These are phyloP conservation scores for Astragalus membranaceus DNA, from an alignment of 306 rosid genomes.

Conservation along the genomic window DNA sequence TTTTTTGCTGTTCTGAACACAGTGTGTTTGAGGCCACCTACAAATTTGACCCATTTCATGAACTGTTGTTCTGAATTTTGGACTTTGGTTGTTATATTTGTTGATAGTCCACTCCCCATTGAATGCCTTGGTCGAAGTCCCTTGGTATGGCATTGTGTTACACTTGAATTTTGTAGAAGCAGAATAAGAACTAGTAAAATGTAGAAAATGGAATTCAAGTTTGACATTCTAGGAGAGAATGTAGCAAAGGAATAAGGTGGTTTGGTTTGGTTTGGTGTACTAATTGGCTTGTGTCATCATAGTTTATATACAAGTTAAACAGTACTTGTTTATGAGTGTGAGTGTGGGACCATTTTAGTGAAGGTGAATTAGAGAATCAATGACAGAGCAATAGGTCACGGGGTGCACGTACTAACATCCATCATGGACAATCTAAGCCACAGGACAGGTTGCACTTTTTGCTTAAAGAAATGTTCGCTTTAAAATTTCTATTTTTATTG, in stretches of 20 bases:
- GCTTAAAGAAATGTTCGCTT: constrained; percentile 32
- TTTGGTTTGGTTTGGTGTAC: background rate
- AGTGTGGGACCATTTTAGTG: constrained; percentile 40
- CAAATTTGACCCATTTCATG: constrained; percentile 84
- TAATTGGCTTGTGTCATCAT: constrained; percentile 8
- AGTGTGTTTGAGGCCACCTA: constrained; percentile 73
- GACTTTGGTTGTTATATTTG: constrained; percentile 60
- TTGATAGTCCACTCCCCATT: background rate
- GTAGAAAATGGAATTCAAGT: constrained; percentile 27
- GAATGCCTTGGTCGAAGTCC: constrained; percentile 42
- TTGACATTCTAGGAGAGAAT: constrained; percentile 44
- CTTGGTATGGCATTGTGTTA: constrained; percentile 55
- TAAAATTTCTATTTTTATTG: background rate
- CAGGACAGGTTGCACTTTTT: constrained; percentile 35
- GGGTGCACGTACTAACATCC: constrained; percentile 54
- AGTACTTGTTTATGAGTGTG: constrained; percentile 21
- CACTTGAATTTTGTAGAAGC: constrained; percentile 29
- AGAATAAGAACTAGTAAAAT: constrained; percentile 19
- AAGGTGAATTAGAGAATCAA: constrained; percentile 47
- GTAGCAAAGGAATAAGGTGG: constrained; percentile 1
- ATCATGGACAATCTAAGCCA: constrained; percentile 36
- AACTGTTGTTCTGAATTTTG: constrained; percentile 80
- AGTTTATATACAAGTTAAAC: constrained; percentile 20
- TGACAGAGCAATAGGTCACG: constrained; percentile 62
- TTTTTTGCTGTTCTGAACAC: constrained; percentile 71